Conservation (phyloP, 495 filamentous ascomycete species). For the Penicillium odoratum region DNA sequence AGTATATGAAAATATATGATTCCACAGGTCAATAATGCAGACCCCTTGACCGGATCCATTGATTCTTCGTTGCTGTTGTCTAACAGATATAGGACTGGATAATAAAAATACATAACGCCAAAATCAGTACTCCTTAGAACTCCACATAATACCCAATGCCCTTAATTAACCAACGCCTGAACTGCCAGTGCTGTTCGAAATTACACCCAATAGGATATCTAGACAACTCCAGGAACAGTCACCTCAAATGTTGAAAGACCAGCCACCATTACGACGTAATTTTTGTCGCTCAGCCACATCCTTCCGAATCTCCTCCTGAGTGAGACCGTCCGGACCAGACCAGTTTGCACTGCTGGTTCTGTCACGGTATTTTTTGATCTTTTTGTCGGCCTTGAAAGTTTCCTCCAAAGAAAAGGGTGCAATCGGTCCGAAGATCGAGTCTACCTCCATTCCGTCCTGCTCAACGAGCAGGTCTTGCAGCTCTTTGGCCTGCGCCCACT, state of each 20-base stretch:
- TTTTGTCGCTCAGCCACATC: constrained; percentile 80
- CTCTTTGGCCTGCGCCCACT: constrained; percentile 83
- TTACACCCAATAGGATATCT: neutral
- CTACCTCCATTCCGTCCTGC: constrained; percentile 83
- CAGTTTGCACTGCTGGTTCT: constrained; percentile 94
- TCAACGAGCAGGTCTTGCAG: constrained; percentile 64
- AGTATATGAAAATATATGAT: neutral
- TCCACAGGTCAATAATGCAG: constrained; percentile 10
- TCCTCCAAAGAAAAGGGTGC: constrained; percentile 89
- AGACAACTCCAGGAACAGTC: neutral
- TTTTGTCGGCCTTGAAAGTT: constrained; percentile 81
- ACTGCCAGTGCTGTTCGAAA: constrained; percentile 9
- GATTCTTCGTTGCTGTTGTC: constrained; percentile 14
- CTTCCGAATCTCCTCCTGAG: constrained; percentile 78
- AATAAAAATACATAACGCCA: constrained; percentile 22
- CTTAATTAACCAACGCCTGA: constrained; percentile 4
- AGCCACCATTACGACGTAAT: constrained; percentile 80
- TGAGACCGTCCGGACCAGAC: constrained; percentile 79
- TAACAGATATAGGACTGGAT: constrained; percentile 9
- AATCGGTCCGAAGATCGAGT: constrained; percentile 86
- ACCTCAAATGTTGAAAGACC: constrained; percentile 60
- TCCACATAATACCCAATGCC: constrained; percentile 4
- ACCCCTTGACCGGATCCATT: constrained; percentile 23
- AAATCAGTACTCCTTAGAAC: neutral
- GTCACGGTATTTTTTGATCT: constrained; percentile 79